These are phyloP conservation scores for Fusarium nodosum DNA, from an alignment of 2,329 filamentous ascomycete species.

Conservation along the genomic window DNA sequence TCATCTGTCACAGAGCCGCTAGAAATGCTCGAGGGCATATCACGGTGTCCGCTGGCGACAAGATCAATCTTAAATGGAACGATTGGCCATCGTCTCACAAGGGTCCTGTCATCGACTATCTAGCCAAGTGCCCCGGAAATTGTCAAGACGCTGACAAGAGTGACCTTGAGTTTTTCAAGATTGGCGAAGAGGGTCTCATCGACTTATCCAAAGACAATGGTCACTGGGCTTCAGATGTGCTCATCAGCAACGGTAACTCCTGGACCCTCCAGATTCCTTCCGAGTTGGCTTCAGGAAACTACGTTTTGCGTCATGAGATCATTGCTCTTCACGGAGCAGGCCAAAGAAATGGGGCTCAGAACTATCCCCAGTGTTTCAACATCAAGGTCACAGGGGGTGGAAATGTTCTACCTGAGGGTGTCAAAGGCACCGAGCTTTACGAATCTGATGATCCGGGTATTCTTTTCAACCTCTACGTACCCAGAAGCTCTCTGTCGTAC, in stretches of 20 bases:
- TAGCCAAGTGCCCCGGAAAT: slow-evolving; percentile 70
- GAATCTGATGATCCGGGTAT: slow-evolving; percentile 52
- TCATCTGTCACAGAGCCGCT: slow-evolving; percentile 62
- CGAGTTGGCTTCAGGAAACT: slow-evolving; percentile 55
- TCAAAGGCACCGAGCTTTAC: slow-evolving; percentile 52
- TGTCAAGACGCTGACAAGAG: slow-evolving; percentile 67
- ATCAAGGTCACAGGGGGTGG: slow-evolving; percentile 60
- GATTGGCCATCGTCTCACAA: slow-evolving; percentile 60
- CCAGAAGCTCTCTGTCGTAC: slow-evolving; percentile 45
- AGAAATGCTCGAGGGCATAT: slow-evolving; percentile 56
- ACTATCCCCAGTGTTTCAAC: slow-evolving; percentile 66
- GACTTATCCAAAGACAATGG: slow-evolving; percentile 59
- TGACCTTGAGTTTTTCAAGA: slow-evolving; percentile 73
- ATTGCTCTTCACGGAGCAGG: slow-evolving; percentile 63
- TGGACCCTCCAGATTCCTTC: slow-evolving; percentile 54
- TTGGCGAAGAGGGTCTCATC: slow-evolving; percentile 67
- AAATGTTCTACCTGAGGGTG: slow-evolving; percentile 51
- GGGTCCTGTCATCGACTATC: slow-evolving; percentile 73
- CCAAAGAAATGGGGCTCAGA: slow-evolving; percentile 62
- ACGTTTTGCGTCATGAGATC: slow-evolving; percentile 66
- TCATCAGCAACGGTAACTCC: slow-evolving; percentile 58
- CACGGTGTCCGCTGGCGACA: slow-evolving; percentile 57
- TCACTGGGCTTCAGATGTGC: slow-evolving; percentile 55
- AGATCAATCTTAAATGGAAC: slow-evolving; percentile 58
- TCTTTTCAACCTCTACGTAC: slow-evolving; percentile 52